These are phyloP conservation scores for Aspergillaceae sp. DNA, from an alignment of 2,329 filamentous ascomycete genomes.

Conservation along the genomic window DNA sequence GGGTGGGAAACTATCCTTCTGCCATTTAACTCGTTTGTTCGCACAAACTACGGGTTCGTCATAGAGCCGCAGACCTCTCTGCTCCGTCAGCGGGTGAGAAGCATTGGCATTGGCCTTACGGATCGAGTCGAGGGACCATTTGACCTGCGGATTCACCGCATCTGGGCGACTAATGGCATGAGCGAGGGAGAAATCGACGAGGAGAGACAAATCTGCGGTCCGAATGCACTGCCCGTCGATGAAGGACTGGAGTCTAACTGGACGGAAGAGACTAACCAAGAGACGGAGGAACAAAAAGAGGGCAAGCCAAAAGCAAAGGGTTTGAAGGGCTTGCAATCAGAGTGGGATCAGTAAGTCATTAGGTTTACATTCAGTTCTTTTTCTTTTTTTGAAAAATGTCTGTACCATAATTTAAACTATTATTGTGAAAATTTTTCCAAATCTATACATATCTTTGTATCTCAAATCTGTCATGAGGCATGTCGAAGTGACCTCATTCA, in stretches of 20 bases:
- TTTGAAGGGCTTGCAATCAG: constrained; percentile 26
- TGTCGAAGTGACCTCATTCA: constrained; percentile 2
- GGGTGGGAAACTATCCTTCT: constrained; percentile 95
- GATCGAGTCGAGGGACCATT: constrained; percentile 84
- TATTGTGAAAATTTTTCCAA: background rate
- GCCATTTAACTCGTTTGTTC: constrained; percentile 84
- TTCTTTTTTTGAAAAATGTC: background rate
- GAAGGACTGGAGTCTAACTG: constrained; percentile 25
- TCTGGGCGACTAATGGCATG: constrained; percentile 83
- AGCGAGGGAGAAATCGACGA: constrained; percentile 33
- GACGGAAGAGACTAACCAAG: constrained; percentile 7
- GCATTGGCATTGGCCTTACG: constrained; percentile 77
- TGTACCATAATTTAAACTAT: background rate
- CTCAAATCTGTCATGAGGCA: constrained; percentile 10
- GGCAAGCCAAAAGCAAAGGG: constrained; percentile 21
- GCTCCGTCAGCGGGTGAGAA: constrained; percentile 74
- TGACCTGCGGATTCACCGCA: constrained; percentile 71
- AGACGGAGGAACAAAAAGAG: constrained; percentile 6
- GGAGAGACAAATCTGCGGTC: constrained; percentile 33
- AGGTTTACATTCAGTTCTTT: constrained; percentile 2
- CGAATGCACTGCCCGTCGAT: constrained; percentile 29
- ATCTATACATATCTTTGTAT: constrained; percentile 1
- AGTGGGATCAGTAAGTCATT: constrained; percentile 20
- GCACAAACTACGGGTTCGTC: constrained; percentile 85
- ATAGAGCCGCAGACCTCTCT: constrained; percentile 90